These are phyloP conservation scores for Trypethelium eluteriae DNA, from an alignment of 495 filamentous ascomycete genomes.

Conservation along the genomic window DNA sequence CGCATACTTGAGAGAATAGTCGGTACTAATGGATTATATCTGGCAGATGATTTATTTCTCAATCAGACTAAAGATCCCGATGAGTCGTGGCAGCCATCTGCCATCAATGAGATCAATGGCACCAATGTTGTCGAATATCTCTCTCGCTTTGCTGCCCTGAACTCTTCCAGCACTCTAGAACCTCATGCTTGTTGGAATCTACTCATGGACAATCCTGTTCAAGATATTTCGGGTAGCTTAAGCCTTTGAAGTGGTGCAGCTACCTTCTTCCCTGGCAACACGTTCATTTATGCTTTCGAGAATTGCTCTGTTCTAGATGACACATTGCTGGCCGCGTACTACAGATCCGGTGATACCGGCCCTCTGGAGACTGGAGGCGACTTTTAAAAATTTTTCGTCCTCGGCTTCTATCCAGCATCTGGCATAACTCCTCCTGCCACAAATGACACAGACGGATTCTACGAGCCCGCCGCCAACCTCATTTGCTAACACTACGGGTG, in stretches of 20 bases:
- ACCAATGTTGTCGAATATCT: constrained; percentile 37
- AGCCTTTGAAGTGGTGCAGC: constrained; percentile 34
- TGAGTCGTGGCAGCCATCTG: constrained; percentile 30
- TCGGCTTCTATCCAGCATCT: constrained; percentile 30
- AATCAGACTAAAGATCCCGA: constrained; percentile 12
- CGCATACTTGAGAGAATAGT: background rate
- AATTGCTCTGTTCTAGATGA: constrained; percentile 34
- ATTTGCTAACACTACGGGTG: background rate
- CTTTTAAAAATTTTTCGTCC: constrained; percentile 44
- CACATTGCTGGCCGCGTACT: constrained; percentile 37
- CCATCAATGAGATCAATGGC: constrained; percentile 43
- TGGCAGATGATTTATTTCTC: constrained; percentile 14
- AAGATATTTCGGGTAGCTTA: constrained; percentile 37
- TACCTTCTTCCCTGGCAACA: constrained; percentile 44
- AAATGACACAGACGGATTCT: background rate
- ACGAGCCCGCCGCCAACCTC: background rate
- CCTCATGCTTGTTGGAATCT: constrained; percentile 46
- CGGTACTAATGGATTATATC: background rate
- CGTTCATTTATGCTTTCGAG: constrained; percentile 37
- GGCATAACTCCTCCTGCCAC: background rate
- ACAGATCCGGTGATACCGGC: constrained; percentile 31
- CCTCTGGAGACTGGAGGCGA: constrained; percentile 43
- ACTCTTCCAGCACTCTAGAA: constrained; percentile 39
- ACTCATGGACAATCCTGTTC: constrained; percentile 41
- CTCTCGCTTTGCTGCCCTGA: constrained; percentile 35